These are phyloP conservation scores for Exophiala xenobiotica DNA, from an alignment of 2,329 filamentous ascomycete species.

Conservation along the genomic window DNA sequence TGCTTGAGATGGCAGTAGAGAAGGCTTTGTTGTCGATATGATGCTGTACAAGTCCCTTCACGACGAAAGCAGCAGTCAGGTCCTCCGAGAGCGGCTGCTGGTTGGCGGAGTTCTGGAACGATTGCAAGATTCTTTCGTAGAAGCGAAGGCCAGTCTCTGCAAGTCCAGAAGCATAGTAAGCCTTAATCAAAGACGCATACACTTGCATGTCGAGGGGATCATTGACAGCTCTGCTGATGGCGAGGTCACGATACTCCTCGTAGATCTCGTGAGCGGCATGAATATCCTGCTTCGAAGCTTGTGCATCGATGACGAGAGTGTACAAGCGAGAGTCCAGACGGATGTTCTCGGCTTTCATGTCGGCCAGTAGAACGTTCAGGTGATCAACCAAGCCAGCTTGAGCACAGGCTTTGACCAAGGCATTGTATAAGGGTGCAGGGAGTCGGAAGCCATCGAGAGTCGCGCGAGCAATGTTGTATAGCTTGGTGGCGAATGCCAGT, in stretches of 20 bases:
- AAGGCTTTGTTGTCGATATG: constrained; percentile 56
- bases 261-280: constrained; percentile 90
- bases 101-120: constrained; percentile 47
- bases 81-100: constrained; percentile 58
- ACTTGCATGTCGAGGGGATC: constrained; percentile 79
- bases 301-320: constrained; percentile 92
- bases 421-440: constrained; percentile 78
- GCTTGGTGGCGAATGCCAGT: constrained; percentile 76
- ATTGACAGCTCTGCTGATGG: constrained; percentile 63
- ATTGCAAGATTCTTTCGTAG: constrained; percentile 71
- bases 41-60: constrained; percentile 74
- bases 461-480: constrained; percentile 75
- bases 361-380: constrained; percentile 86
- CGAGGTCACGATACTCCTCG: constrained; percentile 86
- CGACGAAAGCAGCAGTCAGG: constrained; percentile 70
- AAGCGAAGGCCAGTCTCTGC: constrained; percentile 80
- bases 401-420: constrained; percentile 84
- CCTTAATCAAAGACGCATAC: constrained; percentile 87
- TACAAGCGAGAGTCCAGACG: constrained; percentile 79
- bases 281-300: constrained; percentile 76
- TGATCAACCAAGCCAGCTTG: constrained; percentile 76
- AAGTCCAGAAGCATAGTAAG: constrained; percentile 80
- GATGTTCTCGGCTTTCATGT: constrained; percentile 79
- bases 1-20: constrained; percentile 15
- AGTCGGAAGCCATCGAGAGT: constrained; percentile 63